Conservation (phyloP, 1,139 yeast species). For the Nakaseomyces uthaithaninus region DNA sequence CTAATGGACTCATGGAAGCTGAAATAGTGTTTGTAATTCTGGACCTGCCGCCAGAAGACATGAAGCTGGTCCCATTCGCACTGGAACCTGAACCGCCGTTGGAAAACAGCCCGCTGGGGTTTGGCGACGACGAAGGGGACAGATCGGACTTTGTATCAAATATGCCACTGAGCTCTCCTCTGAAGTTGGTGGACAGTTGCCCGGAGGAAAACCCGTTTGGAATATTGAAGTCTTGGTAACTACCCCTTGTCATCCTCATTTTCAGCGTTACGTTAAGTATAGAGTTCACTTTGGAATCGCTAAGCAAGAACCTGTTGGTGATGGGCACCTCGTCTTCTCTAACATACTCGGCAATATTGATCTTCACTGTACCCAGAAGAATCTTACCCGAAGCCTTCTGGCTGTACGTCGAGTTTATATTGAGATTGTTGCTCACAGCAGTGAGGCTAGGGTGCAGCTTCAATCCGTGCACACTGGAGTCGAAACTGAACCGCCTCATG, state of each 20-base stretch:
- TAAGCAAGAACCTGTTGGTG: slow-evolving; percentile 57
- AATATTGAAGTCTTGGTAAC: slow-evolving; percentile 25
- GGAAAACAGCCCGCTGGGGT: slow-evolving; percentile 1
- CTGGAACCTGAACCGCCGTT: slow-evolving; percentile 7
- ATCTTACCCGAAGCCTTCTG: slow-evolving; percentile 32
- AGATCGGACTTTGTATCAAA: slow-evolving; percentile 17
- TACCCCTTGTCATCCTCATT: slow-evolving; percentile 41
- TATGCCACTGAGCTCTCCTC: slow-evolving; percentile 21
- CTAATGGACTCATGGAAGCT: slow-evolving; percentile 37
- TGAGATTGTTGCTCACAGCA: slow-evolving; percentile 3
- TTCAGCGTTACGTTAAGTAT: slow-evolving; percentile 48
- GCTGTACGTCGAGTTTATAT: slow-evolving; percentile 14
- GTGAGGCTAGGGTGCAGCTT: slow-evolving; percentile 4
- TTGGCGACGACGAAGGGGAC: slow-evolving; percentile 13
- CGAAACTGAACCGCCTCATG: slow-evolving; percentile 3
- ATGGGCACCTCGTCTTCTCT: slow-evolving; percentile 43
- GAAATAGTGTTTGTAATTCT: slow-evolving; percentile 14
- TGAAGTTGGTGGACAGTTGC: slow-evolving; percentile 20
- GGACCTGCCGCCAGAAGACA: slow-evolving; percentile 5
- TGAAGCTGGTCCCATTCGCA: slow-evolving; percentile 7
- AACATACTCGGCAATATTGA: slow-evolving; percentile 68
- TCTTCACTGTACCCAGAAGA: slow-evolving; percentile 54
- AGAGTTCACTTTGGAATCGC: slow-evolving; percentile 75
- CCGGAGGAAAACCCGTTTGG: slow-evolving; percentile 16
- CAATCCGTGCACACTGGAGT: slow-evolving; percentile 1